A percentile compares a stretch with the other conserved stretches of the same genome.
These are phyloP conservation scores for Aspergillus tamarii DNA, from an alignment of 2,329 filamentous ascomycete species.

Conservation along the genomic window DNA sequence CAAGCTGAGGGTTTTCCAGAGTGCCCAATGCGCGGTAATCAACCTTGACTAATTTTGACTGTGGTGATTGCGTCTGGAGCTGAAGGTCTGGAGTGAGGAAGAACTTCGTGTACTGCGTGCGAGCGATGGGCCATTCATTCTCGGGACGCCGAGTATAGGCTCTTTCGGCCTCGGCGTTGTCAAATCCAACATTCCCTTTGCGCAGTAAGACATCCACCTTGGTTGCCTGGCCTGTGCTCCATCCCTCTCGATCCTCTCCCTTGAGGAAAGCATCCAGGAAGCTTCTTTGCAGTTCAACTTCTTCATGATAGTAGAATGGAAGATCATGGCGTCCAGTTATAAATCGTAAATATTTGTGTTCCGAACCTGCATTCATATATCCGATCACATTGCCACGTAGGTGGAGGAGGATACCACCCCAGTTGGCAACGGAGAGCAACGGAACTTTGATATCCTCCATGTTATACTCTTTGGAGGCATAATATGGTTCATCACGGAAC, in stretches of 20 bases:
- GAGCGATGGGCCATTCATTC: slow-evolving; percentile 67
- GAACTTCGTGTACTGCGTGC: slow-evolving; percentile 66
- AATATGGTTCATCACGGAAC: slow-evolving; percentile 67
- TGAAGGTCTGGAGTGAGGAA: slow-evolving; percentile 56
- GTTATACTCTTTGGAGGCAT: slow-evolving; percentile 66
- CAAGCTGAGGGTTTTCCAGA: slow-evolving; percentile 55
- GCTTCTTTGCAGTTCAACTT: slow-evolving; percentile 67
- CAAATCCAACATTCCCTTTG: slow-evolving; percentile 69
- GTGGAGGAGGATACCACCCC: slow-evolving; percentile 71
- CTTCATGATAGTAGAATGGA: slow-evolving; percentile 71
- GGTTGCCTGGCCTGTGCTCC: slow-evolving; percentile 56
- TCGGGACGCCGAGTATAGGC: slow-evolving; percentile 60
- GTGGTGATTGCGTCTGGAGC: slow-evolving; percentile 40
- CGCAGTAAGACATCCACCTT: slow-evolving; percentile 65
- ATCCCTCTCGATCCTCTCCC: slow-evolving; percentile 59
- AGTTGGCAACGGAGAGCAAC: slow-evolving; percentile 68
- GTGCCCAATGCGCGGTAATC: slow-evolving; percentile 64
- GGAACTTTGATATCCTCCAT: slow-evolving; percentile 66
- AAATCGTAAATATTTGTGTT: slow-evolving; percentile 70
- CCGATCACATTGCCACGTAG: slow-evolving; percentile 71
- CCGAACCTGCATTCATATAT: slow-evolving; percentile 64
- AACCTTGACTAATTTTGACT: slow-evolving; percentile 44
- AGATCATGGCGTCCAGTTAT: slow-evolving; percentile 72
- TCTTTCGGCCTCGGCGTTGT: slow-evolving; percentile 64
- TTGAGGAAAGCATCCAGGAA: slow-evolving; percentile 75